phyloP scores from a whole-genome alignment of 2,329 filamentous ascomycete species.

The Cladosporium sp. region DNA sequence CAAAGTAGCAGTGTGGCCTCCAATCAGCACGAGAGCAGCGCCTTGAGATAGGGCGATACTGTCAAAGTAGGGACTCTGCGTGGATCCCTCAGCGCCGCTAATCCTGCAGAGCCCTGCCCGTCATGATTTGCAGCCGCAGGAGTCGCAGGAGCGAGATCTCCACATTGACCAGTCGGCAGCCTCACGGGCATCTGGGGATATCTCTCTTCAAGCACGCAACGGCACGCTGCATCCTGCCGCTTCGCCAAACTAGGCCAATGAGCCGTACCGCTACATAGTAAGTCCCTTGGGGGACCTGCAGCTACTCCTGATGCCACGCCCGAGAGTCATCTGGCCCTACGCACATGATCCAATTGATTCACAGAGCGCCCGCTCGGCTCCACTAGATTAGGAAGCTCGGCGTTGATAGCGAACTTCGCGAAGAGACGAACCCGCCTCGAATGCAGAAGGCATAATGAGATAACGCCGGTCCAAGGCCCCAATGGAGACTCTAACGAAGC shows the following conservation, averaged over 20 bases:
- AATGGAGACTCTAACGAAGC: slow-evolving; percentile 18
- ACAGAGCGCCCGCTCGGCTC: background rate
- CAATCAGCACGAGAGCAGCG: background rate
- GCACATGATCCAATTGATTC: slow-evolving; percentile 14
- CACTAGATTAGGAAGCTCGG: slow-evolving; percentile 10
- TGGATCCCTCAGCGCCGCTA: background rate
- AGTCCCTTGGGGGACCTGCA: background rate
- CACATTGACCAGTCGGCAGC: slow-evolving; percentile 7
- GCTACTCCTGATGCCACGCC: slow-evolving; percentile 9
- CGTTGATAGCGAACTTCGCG: slow-evolving; percentile 15
- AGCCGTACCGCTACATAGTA: slow-evolving; percentile 3
- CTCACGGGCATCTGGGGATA: slow-evolving; percentile 1
- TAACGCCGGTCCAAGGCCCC: slow-evolving; percentile 17
- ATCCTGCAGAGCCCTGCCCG: slow-evolving; percentile 4
- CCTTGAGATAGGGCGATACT: background rate
- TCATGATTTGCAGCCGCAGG: slow-evolving; percentile 18
- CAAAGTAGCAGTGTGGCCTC: background rate
- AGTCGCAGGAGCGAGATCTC: slow-evolving; percentile 14
- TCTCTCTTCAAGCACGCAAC: slow-evolving; percentile 18
- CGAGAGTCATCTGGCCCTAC: slow-evolving; percentile 16
- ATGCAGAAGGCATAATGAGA: slow-evolving; percentile 20
- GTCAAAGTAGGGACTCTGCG: background rate
- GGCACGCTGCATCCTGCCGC: slow-evolving; percentile 20
- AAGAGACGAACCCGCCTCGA: slow-evolving; percentile 9
- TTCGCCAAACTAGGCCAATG: slow-evolving; percentile 11